Conservation (phyloP, 2,329 filamentous ascomycete genomes). For the Colletotrichum navitas region DNA sequence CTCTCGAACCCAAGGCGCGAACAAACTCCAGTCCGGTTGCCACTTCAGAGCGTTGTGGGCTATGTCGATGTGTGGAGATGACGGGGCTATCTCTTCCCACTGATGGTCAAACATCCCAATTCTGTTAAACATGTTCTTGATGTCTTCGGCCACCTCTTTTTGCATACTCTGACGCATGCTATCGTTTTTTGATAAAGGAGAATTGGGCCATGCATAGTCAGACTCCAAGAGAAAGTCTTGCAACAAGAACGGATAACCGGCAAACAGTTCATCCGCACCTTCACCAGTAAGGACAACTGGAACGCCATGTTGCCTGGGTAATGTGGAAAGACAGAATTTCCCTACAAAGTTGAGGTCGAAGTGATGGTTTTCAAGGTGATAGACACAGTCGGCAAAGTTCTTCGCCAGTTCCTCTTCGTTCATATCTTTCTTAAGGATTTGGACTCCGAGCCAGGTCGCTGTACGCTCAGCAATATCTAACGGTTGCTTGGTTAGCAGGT, state of each 20-base stretch:
- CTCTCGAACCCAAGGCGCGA: slow-evolving; percentile 33
- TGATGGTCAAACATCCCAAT: slow-evolving; percentile 35
- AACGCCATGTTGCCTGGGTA: slow-evolving; percentile 59
- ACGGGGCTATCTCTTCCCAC: slow-evolving; percentile 7
- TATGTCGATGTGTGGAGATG: neutral
- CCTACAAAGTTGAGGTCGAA: slow-evolving; percentile 65
- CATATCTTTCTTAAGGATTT: slow-evolving; percentile 46
- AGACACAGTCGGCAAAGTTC: slow-evolving; percentile 49
- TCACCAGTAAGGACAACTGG: slow-evolving; percentile 68
- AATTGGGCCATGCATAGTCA: slow-evolving; percentile 54
- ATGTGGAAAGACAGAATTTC: slow-evolving; percentile 61
- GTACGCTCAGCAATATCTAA: slow-evolving; percentile 51
- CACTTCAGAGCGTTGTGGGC: slow-evolving; percentile 20
- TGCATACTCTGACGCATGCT: slow-evolving; percentile 17
- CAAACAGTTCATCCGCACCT: slow-evolving; percentile 67
- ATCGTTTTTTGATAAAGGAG: slow-evolving; percentile 12
- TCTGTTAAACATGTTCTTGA: slow-evolving; percentile 30
- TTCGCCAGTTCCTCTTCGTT: slow-evolving; percentile 48
- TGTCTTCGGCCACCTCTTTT: slow-evolving; percentile 25
- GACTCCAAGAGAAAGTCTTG: slow-evolving; percentile 63
- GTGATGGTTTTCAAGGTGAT: slow-evolving; percentile 50
- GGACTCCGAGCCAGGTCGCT: slow-evolving; percentile 50
- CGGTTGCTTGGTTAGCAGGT: neutral
- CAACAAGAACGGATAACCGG: slow-evolving; percentile 62
- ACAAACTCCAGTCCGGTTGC: slow-evolving; percentile 11